Conservation (phyloP, 2,329 filamentous ascomycete species). For the Apiospora sp. region DNA sequence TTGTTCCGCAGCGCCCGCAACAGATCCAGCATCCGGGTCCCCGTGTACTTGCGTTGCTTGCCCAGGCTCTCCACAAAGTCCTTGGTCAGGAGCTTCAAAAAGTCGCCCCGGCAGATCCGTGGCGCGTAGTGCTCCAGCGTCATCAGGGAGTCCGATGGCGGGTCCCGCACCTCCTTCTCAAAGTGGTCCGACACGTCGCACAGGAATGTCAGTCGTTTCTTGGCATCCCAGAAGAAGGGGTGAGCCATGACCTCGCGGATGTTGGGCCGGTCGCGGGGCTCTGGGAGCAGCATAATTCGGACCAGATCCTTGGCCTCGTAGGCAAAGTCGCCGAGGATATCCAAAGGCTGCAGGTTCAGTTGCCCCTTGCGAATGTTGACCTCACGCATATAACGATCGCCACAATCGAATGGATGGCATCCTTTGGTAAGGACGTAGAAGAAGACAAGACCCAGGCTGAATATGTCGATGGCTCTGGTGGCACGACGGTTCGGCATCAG, state of each 20-base stretch:
- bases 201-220: constrained; percentile 90
- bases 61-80: constrained; percentile 89
- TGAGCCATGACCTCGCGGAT: constrained; percentile 67
- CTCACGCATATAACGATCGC: constrained; percentile 93
- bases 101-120: constrained; percentile 72
- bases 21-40: constrained; percentile 82
- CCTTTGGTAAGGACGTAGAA: constrained; percentile 98
- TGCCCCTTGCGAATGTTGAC: constrained; percentile 95
- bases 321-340: constrained; percentile 81
- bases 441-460: constrained; percentile 96
- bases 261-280: constrained; percentile 63
- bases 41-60: constrained; percentile 95
- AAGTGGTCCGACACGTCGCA: constrained; percentile 97
- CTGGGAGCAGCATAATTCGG: constrained; percentile 75
- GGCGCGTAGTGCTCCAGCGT: constrained; percentile 64
- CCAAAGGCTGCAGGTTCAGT: constrained; percentile 74
- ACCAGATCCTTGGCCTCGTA: constrained; percentile 90
- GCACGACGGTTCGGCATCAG: constrained; percentile 76
- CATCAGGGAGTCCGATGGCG: constrained; percentile 72
- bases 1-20: constrained; percentile 92
- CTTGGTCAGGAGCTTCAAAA: constrained; percentile 76
- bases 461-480: constrained; percentile 96
- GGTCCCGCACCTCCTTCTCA: constrained; percentile 88
- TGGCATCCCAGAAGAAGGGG: constrained; percentile 94
- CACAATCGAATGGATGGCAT: constrained; percentile 91